phyloP scores from a whole-genome alignment of 257 asterid genomes.

The Capsicum rhomboideum region DNA sequence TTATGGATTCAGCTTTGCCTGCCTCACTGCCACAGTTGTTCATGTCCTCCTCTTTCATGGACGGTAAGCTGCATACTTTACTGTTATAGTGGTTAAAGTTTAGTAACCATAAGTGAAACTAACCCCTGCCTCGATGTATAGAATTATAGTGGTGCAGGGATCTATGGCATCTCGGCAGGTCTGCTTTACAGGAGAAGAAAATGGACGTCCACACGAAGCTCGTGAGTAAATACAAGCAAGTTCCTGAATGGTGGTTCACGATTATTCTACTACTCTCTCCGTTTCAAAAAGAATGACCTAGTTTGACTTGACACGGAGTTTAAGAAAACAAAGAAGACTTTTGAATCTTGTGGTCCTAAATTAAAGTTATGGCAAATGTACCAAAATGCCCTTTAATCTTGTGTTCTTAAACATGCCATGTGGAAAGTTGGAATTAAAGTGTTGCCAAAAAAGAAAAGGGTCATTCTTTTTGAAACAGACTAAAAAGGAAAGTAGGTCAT shows the following conservation, averaged over 20 bases:
- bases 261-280: constrained; percentile 53
- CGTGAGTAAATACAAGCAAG: constrained; percentile 75
- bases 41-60: constrained; percentile 92
- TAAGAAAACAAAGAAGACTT: no score
- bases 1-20: constrained; percentile 84
- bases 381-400: no score
- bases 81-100: neutral
- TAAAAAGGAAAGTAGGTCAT: no score
- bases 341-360: no score
- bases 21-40: constrained; percentile 85
- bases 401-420: no score
- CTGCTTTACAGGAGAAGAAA: constrained; percentile 63
- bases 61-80: constrained; percentile 32
- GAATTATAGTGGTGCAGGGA: constrained; percentile 36
- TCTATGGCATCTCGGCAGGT: constrained; percentile 70
- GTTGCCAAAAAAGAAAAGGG: no score
- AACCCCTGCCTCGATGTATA: neutral
- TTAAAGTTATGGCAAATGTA: no score
- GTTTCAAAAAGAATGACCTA: no score
- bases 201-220: constrained; percentile 86
- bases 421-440: no score
- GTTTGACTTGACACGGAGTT: no score
- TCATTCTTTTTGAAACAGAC: no score
- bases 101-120: neutral
- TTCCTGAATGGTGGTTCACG: constrained; percentile 94